Evolutionary conservation across 352 stramenopile genomes (phyloP).

Genomic region (Phytophthora citrophthora): DNA sequence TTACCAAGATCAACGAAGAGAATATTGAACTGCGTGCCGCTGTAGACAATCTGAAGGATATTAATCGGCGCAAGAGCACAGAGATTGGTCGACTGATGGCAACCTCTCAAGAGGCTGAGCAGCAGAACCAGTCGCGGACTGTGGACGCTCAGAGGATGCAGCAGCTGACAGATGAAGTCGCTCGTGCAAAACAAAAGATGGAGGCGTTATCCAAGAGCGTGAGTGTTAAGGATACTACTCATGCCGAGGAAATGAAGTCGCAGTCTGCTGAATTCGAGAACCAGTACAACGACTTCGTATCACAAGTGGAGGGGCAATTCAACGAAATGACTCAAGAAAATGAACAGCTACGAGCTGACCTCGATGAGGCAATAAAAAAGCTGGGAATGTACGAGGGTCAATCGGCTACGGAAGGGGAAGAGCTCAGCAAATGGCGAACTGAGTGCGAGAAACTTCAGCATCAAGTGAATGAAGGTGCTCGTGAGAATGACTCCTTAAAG

Average conservation of each 20-base stretch:
- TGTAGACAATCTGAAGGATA: slow-evolving; percentile 54
- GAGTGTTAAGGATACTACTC: slow-evolving; percentile 49
- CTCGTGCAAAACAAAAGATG: slow-evolving; percentile 43
- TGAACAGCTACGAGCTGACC: slow-evolving; percentile 55
- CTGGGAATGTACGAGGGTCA: slow-evolving; percentile 38
- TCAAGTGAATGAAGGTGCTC: slow-evolving; percentile 41
- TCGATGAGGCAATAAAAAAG: slow-evolving; percentile 59
- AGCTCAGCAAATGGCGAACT: slow-evolving; percentile 55
- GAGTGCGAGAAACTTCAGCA: slow-evolving; percentile 58
- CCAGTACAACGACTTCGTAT: slow-evolving; percentile 64
- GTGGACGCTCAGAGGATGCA: slow-evolving; percentile 44
- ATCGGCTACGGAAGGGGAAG: slow-evolving; percentile 33
- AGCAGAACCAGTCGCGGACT: slow-evolving; percentile 28
- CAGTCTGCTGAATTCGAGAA: slow-evolving; percentile 61
- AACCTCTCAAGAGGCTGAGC: slow-evolving; percentile 45
- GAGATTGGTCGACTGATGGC: slow-evolving; percentile 62
- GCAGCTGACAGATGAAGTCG: slow-evolving; percentile 47
- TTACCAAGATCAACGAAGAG: slow-evolving; percentile 46
- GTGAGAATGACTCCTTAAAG: slow-evolving; percentile 54
- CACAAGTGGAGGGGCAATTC: slow-evolving; percentile 59
- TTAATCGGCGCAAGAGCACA: slow-evolving; percentile 57
- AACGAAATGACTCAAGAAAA: slow-evolving; percentile 56
- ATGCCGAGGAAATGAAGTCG: slow-evolving; percentile 52
- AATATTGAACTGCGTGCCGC: slow-evolving; percentile 49
- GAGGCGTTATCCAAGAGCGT: slow-evolving; percentile 54